Evolutionary conservation across 768 basidiomycete species (phyloP).

Genomic region (Pleurotus tuoliensis): DNA sequence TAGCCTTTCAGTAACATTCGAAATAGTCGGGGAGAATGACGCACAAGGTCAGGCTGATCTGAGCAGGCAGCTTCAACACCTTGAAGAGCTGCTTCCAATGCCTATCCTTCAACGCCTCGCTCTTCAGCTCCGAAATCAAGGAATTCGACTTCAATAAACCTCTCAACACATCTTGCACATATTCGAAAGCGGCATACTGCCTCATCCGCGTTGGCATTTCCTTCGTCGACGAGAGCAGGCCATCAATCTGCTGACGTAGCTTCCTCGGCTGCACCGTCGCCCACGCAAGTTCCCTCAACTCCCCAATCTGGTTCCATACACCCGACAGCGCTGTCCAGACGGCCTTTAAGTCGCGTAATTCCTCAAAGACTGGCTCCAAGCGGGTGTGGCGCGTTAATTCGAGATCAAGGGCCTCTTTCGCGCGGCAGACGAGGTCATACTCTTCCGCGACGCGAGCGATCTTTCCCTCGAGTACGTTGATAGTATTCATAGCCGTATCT

Average conservation of each 20-base stretch:
- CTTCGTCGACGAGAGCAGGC: conserved; percentile 87
- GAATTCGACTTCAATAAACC: conserved; percentile 86
- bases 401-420: conserved; percentile 95
- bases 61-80: conserved; percentile 66
- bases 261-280: conserved; percentile 92
- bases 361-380: conserved; percentile 91
- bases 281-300: conserved; percentile 87
- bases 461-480: conserved; percentile 93
- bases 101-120: conserved; percentile 93
- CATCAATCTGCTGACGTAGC: conserved; percentile 89
- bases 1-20: background rate
- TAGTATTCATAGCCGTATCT: conserved; percentile 93
- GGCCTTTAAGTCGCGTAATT: conserved; percentile 92
- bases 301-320: conserved; percentile 90
- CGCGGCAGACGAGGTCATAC: conserved; percentile 91
- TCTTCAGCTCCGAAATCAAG: conserved; percentile 91
- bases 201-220: conserved; percentile 99
- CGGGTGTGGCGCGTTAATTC: conserved; percentile 88
- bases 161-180: conserved; percentile 88
- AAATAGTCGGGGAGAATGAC: conserved; percentile 16
- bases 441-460: conserved; percentile 88
- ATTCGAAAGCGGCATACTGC: conserved; percentile 98
- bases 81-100: conserved; percentile 99
- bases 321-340: conserved; percentile 99
- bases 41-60: conserved; percentile 73